These are phyloP conservation scores for Claviceps sp. DNA, from an alignment of 2,329 filamentous ascomycete genomes.

Conservation along the genomic window DNA sequence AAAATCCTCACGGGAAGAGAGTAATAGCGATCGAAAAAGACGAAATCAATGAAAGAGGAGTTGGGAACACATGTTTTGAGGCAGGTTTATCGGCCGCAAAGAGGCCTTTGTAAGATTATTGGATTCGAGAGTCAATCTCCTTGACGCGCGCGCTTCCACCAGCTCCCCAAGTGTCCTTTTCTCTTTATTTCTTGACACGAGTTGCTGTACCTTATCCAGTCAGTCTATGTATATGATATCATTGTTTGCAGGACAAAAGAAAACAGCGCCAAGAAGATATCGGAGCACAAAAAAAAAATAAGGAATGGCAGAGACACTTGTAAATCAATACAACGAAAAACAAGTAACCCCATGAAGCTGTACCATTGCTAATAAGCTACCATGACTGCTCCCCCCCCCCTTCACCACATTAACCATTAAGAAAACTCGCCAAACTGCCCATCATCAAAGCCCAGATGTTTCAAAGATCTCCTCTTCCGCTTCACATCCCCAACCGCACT, in stretches of 20 bases:
- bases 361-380: too few species aligned
- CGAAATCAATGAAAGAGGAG: too few species aligned
- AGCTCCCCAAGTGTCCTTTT: neutral
- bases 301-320: neutral
- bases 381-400: too few species aligned
- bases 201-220: constrained; percentile 1
- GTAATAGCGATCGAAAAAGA: too few species aligned
- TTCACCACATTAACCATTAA: constrained; percentile 14
- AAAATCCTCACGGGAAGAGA: too few species aligned
- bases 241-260: neutral
- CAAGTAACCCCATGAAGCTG: neutral
- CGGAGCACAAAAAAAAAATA: neutral
- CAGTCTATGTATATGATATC: neutral
- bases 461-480: constrained; percentile 41
- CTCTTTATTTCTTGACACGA: neutral
- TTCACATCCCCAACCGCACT: constrained; percentile 39
- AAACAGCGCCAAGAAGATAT: neutral
- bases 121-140: too few species aligned
- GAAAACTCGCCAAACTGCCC: constrained; percentile 80
- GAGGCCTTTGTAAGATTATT: neutral
- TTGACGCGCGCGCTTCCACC: neutral
- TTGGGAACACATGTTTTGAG: too few species aligned
- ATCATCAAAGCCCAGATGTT: constrained; percentile 72
- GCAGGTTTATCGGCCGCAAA: neutral
- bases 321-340: neutral